A percentile compares a stretch with the other conserved stretches of the same genome.
Evolutionary conservation across 176 grass and related monocot species (phyloP).

Genomic region (Hordeum vulgare): MorexV3_pseudomolecules_assembly NC_058519.1:525500493-525500992

Average conservation of each 20-base stretch:
- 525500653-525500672: conserved; percentile 61
- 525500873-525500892: not conserved
- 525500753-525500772: conserved; percentile 60
- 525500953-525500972: not conserved
- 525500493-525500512: conserved; percentile 40
- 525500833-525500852: not conserved
- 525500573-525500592: conserved; percentile 60
- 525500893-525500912: not conserved
- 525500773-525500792: conserved; percentile 8
- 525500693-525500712: conserved; percentile 57
- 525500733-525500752: conserved; percentile 69
- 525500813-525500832: not conserved
- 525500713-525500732: conserved; percentile 68
- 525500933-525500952: not conserved
- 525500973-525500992: not conserved
- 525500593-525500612: conserved; percentile 9
- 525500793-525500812: not conserved
- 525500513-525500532: conserved; percentile 63
- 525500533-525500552: conserved; percentile 61
- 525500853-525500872: not conserved
- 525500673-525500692: conserved; percentile 74
- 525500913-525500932: not conserved
- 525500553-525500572: conserved; percentile 75
- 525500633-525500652: conserved; percentile 33
- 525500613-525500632: not conserved